Conservation (phyloP, 495 filamentous ascomycete species). For the Penicillium diatomitis region DNA sequence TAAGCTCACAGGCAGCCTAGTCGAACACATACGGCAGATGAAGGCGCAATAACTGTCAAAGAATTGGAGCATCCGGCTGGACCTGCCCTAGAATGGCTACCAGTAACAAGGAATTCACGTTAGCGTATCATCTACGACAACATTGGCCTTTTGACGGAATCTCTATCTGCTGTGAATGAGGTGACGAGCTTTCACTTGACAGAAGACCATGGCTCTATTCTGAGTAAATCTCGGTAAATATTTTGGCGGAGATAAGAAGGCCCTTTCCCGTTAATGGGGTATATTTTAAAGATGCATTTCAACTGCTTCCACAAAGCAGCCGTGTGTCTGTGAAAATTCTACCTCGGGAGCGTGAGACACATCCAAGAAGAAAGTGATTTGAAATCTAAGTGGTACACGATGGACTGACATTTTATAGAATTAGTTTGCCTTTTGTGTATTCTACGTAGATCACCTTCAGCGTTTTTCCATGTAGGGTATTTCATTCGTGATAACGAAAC, state of each 20-base stretch:
- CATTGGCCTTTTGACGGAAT: conserved; percentile 17
- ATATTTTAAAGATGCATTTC: conserved; percentile 5
- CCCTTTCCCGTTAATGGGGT: conserved; percentile 17
- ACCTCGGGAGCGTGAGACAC: neutral
- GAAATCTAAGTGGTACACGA: neutral
- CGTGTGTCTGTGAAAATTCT: neutral
- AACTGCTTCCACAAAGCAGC: conserved; percentile 17
- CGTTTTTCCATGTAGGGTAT: conserved; percentile 32
- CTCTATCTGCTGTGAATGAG: conserved; percentile 20
- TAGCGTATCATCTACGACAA: conserved; percentile 38
- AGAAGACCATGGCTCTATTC: conserved; percentile 32
- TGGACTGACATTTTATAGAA: conserved; percentile 16
- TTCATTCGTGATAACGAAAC: conserved; percentile 30
- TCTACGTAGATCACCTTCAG: conserved; percentile 34
- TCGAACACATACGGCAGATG: conserved; percentile 2
- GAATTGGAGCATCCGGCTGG: conserved; percentile 13
- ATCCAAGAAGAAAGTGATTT: conserved; percentile 1
- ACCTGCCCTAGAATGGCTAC: conserved; percentile 17
- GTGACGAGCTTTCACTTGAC: conserved; percentile 21
- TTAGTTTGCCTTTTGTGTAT: conserved; percentile 10
- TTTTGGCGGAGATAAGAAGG: conserved; percentile 19
- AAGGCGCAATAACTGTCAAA: conserved; percentile 4
- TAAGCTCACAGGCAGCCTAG: conserved; percentile 12
- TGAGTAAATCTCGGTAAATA: conserved; percentile 29
- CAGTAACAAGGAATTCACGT: conserved; percentile 14